These are phyloP conservation scores for Camelina neglecta DNA, from an alignment of 345 rosid species.

Conservation along the genomic window DNA sequence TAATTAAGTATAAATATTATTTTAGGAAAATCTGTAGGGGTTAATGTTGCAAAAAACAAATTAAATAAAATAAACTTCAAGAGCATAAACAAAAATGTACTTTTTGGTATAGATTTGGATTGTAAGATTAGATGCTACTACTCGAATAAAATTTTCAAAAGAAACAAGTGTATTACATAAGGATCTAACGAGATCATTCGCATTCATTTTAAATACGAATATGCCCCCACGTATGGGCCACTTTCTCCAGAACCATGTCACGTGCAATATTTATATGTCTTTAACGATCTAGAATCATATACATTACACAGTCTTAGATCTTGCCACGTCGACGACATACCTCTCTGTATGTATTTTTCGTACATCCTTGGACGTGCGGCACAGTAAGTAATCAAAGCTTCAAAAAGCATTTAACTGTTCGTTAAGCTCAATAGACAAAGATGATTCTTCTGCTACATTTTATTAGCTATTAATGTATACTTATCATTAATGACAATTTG, in stretches of 20 bases:
- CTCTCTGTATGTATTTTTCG: conserved; percentile 7
- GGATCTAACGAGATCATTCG: conserved; percentile 41
- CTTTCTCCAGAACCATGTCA: conserved; percentile 41
- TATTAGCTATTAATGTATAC: conserved; percentile 29
- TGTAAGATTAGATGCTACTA: neutral
- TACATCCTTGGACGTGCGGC: conserved; percentile 43
- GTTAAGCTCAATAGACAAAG: conserved; percentile 18
- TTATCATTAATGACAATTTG: conserved; percentile 20
- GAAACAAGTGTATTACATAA: conserved; percentile 25
- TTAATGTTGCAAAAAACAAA: too few relatives aligned
- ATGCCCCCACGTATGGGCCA: conserved; percentile 49
- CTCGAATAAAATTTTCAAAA: conserved; percentile 12
- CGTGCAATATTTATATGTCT: conserved; percentile 30
- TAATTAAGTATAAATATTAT: too few relatives aligned
- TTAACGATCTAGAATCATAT: conserved; percentile 18
- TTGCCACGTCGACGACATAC: conserved; percentile 34
- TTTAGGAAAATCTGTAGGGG: too few relatives aligned
- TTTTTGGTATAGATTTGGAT: conserved; percentile 27
- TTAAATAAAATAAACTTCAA: too few relatives aligned
- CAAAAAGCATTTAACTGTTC: conserved; percentile 17
- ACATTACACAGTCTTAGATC: conserved; percentile 23
- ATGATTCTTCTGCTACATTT: conserved; percentile 29
- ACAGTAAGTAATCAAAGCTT: conserved; percentile 41
- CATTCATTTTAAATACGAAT: conserved; percentile 34
- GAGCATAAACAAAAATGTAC: too few relatives aligned